Base-by-base conservation (phyloP, 352 stramenopile species). In the Hyaloperonospora arabidopsidis region DNA sequence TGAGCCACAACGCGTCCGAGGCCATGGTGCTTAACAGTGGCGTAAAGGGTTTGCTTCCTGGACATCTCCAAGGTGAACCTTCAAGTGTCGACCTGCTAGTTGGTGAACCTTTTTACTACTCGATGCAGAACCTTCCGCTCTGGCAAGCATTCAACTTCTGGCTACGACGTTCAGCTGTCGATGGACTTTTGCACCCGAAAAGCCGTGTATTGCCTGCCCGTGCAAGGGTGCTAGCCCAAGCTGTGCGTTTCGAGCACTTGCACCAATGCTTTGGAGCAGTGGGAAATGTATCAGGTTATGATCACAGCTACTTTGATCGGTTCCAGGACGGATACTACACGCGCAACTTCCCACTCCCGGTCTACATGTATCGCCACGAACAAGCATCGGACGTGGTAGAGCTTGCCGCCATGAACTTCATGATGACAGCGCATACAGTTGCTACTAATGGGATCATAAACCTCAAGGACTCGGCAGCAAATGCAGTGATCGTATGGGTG, bases 91-190 rank as follows among this genome's bases (percentile, higher is more conserved):
- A 89, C 50, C 47, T 92, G 44, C 65, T 92, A 1, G 66, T 89
- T 11, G 77, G 71, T 2, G 81, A 92, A 49, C 75, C 77, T 1
- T 92, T 92, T 51, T 92, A 88, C 73, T 92, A 92, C 60, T 78
- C 79, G 45, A 92, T 92, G 81, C 81, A 92, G 65, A 92, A 89
- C 54, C 63, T 92, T 10, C 76, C 79, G 28, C 63, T 89, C 0
- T 92, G 81, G 81, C 75, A 89, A 44, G 76, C 79, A 21, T 76
- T 88, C 58, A 92, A 92, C 77, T 92, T 88, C 48, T 92, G 81
- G 81, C 61, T 89, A 12, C 76, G 79, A 10, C 74, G 81, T 5
- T 77, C 77, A 6, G 77, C 76, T 1, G 67, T 90, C 12, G 52
- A 69, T 15, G 36, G 45, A 4, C 50, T 84, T 8, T 32, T 92